A percentile compares a stretch with the other conserved stretches of the same genome.
Conservation (phyloP, 352 stramenopile genomes). For the Phytopythium aichiense region DNA sequence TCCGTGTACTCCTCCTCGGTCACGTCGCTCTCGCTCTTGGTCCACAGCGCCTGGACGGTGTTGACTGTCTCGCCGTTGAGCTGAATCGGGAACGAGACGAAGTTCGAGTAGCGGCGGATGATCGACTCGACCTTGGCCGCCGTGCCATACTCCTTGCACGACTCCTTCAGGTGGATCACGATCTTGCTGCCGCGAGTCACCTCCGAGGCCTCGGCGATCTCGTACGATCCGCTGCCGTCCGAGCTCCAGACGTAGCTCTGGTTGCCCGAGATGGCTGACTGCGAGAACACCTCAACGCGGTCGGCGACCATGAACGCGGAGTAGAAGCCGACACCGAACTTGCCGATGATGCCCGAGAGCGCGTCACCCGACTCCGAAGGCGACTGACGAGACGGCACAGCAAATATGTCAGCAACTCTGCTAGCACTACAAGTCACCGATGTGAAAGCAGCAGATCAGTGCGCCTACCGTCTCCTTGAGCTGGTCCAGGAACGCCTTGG, state of each 20-base stretch:
- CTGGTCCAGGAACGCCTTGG: slow-evolving; percentile 95
- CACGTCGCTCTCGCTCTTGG: slow-evolving; percentile 93
- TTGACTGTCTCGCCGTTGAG: slow-evolving; percentile 98
- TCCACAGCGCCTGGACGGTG: slow-evolving; percentile 98
- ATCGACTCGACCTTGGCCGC: slow-evolving; percentile 93
- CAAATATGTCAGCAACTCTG: neutral
- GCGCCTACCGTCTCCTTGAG: slow-evolving; percentile 69
- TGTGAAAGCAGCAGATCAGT: neutral
- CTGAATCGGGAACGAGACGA: slow-evolving; percentile 98
- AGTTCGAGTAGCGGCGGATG: slow-evolving; percentile 99
- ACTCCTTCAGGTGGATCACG: slow-evolving; percentile 97
- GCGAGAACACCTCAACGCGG: slow-evolving; percentile 92
- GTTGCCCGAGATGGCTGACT: slow-evolving; percentile 58
- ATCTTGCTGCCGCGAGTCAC: slow-evolving; percentile 94
- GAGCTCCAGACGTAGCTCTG: slow-evolving; percentile 69
- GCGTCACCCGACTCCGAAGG: slow-evolving; percentile 65
- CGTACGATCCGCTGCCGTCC: slow-evolving; percentile 80
- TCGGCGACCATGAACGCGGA: slow-evolving; percentile 99
- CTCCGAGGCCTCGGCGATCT: slow-evolving; percentile 63
- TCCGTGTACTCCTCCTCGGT: slow-evolving; percentile 96
- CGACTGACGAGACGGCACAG: slow-evolving; percentile 12
- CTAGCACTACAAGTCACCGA: neutral
- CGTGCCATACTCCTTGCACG: slow-evolving; percentile 93
- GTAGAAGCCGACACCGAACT: slow-evolving; percentile 99
- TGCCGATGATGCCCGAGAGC: slow-evolving; percentile 95